Evolutionary conservation across 805 yeast species (phyloP), one percentile per base, ranked within the genome.

Genomic region (Pichia thaimueangensis): DNA sequence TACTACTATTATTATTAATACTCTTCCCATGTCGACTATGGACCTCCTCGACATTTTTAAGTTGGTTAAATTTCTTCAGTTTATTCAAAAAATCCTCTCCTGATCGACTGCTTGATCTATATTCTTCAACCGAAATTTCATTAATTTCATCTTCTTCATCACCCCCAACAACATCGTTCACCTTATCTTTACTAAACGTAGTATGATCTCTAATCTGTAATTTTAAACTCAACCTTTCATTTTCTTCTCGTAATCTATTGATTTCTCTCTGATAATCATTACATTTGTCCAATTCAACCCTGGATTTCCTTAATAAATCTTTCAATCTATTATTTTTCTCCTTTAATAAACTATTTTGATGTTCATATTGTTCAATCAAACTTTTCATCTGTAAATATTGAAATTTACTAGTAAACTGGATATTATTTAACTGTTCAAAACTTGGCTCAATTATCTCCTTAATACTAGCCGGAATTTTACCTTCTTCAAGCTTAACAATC

Each of bases 241-340:
- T 39, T 12, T 39, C 42, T 15, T 35, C 34, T 28, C 12, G 27
- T 16, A 40, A 34, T 19, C 30, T 29, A 6, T 23, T 34, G 19
- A 40, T 40, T 16, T 34, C 39, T 9, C 4, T 17, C 24, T 40
- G 43, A 22, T 40, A 40, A 9, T 29, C 39, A 17, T 35, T 40
- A 17, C 43, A 40, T 40, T 40, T 40, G 28, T 40, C 39, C 11
- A 40, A 30, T 15, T 40, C 43, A 10, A 30, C 24, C n/a, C 39
- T 22, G n/a, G 38, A 33, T 23, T 40, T 40, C 12, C 39, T 22
- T 28, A 40, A n/a, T 29, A 40, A 40, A 17, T 41, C 39, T 16
- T 41, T 41, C 15, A 41, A 24, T 19, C 39, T 17, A 17, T 19
- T 40, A 23, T 29, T 40, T n/a, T 40, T 40, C 9, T 35, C 38